Percentiles rank a stretch among this genome's conserved stretches.
phyloP scores from a whole-genome alignment of 352 stramenopile genomes.

The Pythium oligandrum region DNA sequence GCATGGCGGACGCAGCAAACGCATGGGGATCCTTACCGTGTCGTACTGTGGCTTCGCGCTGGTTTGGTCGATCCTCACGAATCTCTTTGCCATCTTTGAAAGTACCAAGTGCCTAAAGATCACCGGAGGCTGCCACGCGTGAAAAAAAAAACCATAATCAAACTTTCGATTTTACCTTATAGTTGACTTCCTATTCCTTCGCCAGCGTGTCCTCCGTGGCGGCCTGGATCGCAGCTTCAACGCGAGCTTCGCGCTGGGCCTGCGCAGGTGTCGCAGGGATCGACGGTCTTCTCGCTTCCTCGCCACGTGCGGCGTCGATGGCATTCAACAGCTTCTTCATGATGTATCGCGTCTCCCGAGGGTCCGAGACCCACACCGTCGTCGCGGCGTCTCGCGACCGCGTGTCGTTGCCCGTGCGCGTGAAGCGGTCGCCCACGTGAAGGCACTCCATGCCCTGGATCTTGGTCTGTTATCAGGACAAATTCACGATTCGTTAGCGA shows the following conservation, averaged over 20 bases:
- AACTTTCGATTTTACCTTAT: too few species aligned
- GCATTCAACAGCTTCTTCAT: constrained; percentile 89
- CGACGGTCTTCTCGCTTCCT: constrained; percentile 24
- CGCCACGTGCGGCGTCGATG: constrained; percentile 38
- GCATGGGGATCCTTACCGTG: constrained; percentile 36
- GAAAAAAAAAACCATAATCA: too few species aligned
- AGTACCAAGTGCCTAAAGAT: constrained; percentile 48
- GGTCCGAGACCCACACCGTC: constrained; percentile 95
- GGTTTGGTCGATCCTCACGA: constrained; percentile 38
- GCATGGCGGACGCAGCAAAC: constrained; percentile 30
- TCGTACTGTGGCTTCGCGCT: constrained; percentile 34
- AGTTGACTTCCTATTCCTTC: neutral
- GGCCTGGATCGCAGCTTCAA: constrained; percentile 63
- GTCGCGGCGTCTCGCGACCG: constrained; percentile 88
- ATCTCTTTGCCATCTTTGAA: constrained; percentile 43
- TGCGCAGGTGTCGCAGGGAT: constrained; percentile 14
- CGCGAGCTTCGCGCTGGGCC: constrained; percentile 42
- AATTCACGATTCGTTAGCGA: too few species aligned
- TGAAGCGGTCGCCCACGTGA: constrained; percentile 94
- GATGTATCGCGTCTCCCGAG: constrained; percentile 93
- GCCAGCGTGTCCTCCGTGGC: constrained; percentile 28
- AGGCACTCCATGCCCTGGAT: constrained; percentile 87
- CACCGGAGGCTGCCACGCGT: constrained; percentile 22
- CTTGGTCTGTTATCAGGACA: constrained; percentile 30
- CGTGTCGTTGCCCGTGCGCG: constrained; percentile 91